Conservation (phyloP, 768 basidiomycete species). For the Brasilioporus rufonigricans region DNA sequence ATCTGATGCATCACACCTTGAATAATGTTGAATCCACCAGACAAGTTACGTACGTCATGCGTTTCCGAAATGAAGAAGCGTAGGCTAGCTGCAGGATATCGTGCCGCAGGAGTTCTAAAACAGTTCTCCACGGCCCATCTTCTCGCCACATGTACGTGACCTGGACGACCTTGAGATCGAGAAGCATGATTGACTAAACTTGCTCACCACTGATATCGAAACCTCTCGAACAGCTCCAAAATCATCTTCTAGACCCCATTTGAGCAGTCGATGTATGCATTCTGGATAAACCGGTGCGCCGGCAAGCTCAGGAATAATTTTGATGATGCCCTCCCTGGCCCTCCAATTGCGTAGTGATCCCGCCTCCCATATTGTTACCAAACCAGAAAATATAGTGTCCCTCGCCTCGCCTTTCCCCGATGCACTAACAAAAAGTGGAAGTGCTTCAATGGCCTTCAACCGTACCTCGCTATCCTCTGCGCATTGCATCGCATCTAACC, state of each 20-base stretch:
- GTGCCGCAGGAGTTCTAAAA: constrained; percentile 37
- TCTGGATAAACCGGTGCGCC: constrained; percentile 42
- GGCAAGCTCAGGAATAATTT: constrained; percentile 51
- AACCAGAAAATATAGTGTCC: constrained; percentile 41
- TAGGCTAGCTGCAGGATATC: constrained; percentile 45
- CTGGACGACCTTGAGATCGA: constrained; percentile 32
- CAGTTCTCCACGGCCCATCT: constrained; percentile 35
- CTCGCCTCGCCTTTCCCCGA: constrained; percentile 49
- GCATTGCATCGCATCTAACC: constrained; percentile 55
- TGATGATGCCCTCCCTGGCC: constrained; percentile 69
- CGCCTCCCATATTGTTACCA: constrained; percentile 57
- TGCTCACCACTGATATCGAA: constrained; percentile 61
- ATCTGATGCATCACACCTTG: constrained; percentile 43
- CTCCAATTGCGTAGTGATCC: constrained; percentile 71
- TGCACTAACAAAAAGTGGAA: constrained; percentile 53
- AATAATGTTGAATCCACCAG: constrained; percentile 11
- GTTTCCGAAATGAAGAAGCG: constrained; percentile 51
- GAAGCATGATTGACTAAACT: constrained; percentile 7
- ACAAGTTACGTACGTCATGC: constrained; percentile 62
- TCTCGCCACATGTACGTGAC: constrained; percentile 46
- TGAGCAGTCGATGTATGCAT: constrained; percentile 53
- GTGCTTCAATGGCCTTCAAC: constrained; percentile 65
- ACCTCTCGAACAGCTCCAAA: constrained; percentile 86
- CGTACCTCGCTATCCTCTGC: constrained; percentile 68
- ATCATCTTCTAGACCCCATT: constrained; percentile 64